Base-by-base conservation (phyloP, 441 rosid species). In the Adansonia madagascariensis region DNA sequence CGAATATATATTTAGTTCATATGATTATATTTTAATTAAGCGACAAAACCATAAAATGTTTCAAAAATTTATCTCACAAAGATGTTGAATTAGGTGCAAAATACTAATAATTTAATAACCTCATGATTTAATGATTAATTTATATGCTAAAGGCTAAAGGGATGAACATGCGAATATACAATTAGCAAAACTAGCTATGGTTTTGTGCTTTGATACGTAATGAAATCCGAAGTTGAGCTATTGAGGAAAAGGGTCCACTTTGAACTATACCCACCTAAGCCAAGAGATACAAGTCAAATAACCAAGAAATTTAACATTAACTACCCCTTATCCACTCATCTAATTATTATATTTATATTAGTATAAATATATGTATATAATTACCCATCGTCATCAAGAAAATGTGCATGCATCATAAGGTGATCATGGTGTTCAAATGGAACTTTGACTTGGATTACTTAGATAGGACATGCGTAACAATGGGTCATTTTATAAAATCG, bases 231-330 rank as follows among this genome's bases (percentile, higher is more conserved):
- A 49, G 75, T 24, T 68, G 63, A 75, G 52, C 15, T 44, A 24
- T 18, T 5, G 11, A 60, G 52, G 69, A 67, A 77, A 67, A 75
- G 87, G 82, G 79, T 80, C 84, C 85, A 80, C 87, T 15, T 22
- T 39, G 44, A 77, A 61, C 81, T 31, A 47, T 17, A 57, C 65
- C 11, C 65, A 84, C 81, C 83, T 79, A 85, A 74, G 71, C 76
- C 31, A 10, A 79, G 83, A 82, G 77, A 84, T 43, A 75, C 31
- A 84, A 87, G 87, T 85, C 86, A 85, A 85, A 65, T 83, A 31
- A 71, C 49, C 83, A 80, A 77, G n/a, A 79, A 75, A 11, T 65
- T 78, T 83, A 79, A 76, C 10, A 75, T 78, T 80, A 85, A 76
- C 87, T 74, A 6, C 73, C 86, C 81, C 61, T 46, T 53, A 66